Base-by-base conservation (phyloP, 805 yeast genomes). In the Barnettozyma botsteinii region DNA sequence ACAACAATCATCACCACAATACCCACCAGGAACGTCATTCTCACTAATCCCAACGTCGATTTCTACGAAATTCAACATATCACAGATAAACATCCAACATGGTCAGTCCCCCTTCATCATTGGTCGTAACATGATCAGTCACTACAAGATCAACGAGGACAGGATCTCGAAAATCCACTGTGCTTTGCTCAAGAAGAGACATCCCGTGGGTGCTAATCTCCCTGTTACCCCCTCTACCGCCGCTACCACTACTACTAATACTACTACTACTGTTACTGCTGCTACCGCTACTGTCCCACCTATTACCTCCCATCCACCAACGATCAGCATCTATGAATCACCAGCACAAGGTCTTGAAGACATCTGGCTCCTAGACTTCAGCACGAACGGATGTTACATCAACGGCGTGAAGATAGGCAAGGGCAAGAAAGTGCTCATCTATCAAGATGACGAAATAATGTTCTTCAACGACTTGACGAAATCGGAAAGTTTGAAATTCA, bases 101-200 rank as follows among this genome's bases (percentile, higher is more conserved):
- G 85, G 85, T 21, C 69, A 71, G 15, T 78, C 75, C 34, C 77
- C 79, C 8, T 81, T 78, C 56, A 70, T 79, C 41, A 72, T 91
- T 40, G 98, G 98, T 2, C 67, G 98, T 26, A 72, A 75, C 18
- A 75, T 70, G 17, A 74, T 70, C 3, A 74, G 85, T 44, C 79
- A 84, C 54, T 70, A 75, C 25, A 67, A 66, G 31, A 73, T 85
- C 14, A 65, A 73, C 24, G 96, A 89, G 49, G 82, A 73, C 50
- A 64, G 96, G 33, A 72, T 91, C 51, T 89, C 97, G 3, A 85
- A 87, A 48, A 69, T 81, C 1, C 98, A 93, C 60, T 88, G 96
- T 59, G 64, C 79, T 23, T 66, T 91, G 12, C 52, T 69, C 40
- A 77, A 77, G 52, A 73, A 77, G 43, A 67, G 87, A 42, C 86